Base-by-base conservation (phyloP, 2,329 filamentous ascomycete species). In the Didymella segeticola region DNA sequence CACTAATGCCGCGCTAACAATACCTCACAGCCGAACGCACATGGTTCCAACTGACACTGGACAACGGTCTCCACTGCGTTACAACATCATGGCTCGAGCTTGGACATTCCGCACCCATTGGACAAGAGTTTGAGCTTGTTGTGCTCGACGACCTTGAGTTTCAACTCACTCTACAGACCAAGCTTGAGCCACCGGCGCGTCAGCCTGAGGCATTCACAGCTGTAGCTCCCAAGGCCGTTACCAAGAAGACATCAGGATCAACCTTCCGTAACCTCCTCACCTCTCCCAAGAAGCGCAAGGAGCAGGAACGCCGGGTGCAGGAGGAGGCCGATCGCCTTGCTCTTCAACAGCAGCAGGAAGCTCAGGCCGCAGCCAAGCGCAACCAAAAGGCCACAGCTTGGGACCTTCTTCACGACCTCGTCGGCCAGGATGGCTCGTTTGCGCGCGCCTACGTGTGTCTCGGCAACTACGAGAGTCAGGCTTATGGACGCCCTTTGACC, bases 121-220 rank as follows among this genome's bases (percentile, higher is more conserved):
- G 93, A 6, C 95, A 99, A 71, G 95, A 99, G 73, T 99, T 99
- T 66, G 95, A 99, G 78, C 86, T 99, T 37, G 93, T 98, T 26
- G 95, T 99, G 22, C 88, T 96, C 43, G 95, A 96, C 64, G 95
- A 99, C 66, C 86, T 99, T n/a, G 95, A 99, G 75, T 99, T 99
- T 78, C 95, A 99, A 76, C 85, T 99, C 31, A 98, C 95, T 0
- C 84, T 99, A 12, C 96, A 97, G 63, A 96, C 96, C 61, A 97
- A 97, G 79, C 83, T 98, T 62, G 90, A 93, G 69, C 90, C 90
- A 5, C 86, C 88, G 22, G 83, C 89, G 17, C 75, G 76, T 57
- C 61, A 64, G 37, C 52, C 52, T 22, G 46, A 56, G 26, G 46
- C 50, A 2, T 57, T 74, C 29, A 69, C 75, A 22, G 68, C 72